phyloP scores from a whole-genome alignment of 163 green algal genomes.

The Chlorella variabilis region DNA sequence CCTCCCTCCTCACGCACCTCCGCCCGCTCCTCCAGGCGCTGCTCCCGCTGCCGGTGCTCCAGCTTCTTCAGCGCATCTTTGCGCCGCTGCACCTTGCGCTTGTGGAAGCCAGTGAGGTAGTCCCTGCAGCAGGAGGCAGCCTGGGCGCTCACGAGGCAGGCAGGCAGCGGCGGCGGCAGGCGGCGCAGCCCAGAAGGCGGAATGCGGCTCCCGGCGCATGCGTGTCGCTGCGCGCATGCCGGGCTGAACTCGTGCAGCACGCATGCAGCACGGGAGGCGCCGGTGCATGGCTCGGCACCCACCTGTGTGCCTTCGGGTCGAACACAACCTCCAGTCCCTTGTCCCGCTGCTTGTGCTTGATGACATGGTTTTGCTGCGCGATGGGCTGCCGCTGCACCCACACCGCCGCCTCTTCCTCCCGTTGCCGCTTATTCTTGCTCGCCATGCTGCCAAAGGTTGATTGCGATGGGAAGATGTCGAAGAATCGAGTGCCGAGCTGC shows the following conservation, averaged over 20 bases:
- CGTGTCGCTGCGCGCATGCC: no score
- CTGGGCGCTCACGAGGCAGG: background rate
- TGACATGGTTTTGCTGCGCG: constrained; percentile 22
- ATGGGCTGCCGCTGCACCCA: background rate
- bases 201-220: no score
- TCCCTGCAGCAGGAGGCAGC: constrained; percentile 28
- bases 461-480: no score
- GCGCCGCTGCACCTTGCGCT: constrained; percentile 53
- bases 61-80: constrained; percentile 54
- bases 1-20: constrained; percentile 51
- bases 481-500: no score
- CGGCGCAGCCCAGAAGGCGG: no score
- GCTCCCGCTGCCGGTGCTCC: constrained; percentile 42
- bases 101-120: constrained; percentile 55
- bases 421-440: background rate
- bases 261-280: no score
- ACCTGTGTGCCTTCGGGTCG: constrained; percentile 52
- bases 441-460: constrained; percentile 1
- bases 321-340: constrained; percentile 54
- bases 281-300: background rate
- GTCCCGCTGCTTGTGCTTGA: constrained; percentile 43
- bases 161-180: background rate
- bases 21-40: constrained; percentile 49
- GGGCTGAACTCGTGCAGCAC: no score
- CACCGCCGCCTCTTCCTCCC: constrained; percentile 2